Percentiles rank a stretch among this genome's conserved stretches.
These are phyloP conservation scores for Aureobasidium sp. DNA, from an alignment of 2,329 filamentous ascomycete species.

Conservation along the genomic window DNA sequence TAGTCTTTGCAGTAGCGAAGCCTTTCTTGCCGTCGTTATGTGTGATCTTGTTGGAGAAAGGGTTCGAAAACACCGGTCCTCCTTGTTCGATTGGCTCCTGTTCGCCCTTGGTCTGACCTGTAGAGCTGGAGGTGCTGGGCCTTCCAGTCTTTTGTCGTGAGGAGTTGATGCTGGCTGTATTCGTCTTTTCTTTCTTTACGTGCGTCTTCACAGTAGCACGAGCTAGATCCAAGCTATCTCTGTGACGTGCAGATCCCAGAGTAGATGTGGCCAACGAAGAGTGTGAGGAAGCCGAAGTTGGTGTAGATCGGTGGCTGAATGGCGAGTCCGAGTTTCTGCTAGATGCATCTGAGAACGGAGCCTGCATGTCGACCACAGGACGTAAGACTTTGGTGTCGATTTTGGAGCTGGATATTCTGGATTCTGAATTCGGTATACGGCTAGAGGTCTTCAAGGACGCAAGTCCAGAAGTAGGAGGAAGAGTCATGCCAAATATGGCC, in stretches of 20 bases:
- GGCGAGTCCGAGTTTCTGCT: conserved; percentile 70
- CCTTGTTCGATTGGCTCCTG: neutral
- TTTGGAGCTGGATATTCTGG: neutral
- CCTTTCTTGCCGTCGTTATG: neutral
- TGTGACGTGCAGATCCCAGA: conserved; percentile 5
- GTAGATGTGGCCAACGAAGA: conserved; percentile 52
- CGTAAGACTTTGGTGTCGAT: neutral
- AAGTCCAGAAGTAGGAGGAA: conserved; percentile 6
- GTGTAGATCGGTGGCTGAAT: conserved; percentile 72
- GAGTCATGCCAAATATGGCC: conserved; percentile 14
- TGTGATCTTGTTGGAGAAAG: neutral
- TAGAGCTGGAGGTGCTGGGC: neutral
- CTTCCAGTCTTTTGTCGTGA: neutral
- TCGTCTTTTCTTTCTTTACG: neutral
- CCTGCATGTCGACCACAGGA: neutral
- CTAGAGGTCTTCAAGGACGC: neutral
- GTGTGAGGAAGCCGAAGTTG: conserved; percentile 69
- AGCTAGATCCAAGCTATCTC: conserved; percentile 10
- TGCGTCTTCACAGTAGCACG: neutral
- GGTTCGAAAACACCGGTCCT: neutral
- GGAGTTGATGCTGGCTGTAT: neutral
- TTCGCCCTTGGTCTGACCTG: neutral
- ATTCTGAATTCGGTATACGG: neutral
- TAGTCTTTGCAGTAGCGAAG: neutral
- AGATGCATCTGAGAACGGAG: conserved; percentile 40